These are phyloP conservation scores for Serendipita sp. DNA, from an alignment of 768 basidiomycete species.

Conservation along the genomic window DNA sequence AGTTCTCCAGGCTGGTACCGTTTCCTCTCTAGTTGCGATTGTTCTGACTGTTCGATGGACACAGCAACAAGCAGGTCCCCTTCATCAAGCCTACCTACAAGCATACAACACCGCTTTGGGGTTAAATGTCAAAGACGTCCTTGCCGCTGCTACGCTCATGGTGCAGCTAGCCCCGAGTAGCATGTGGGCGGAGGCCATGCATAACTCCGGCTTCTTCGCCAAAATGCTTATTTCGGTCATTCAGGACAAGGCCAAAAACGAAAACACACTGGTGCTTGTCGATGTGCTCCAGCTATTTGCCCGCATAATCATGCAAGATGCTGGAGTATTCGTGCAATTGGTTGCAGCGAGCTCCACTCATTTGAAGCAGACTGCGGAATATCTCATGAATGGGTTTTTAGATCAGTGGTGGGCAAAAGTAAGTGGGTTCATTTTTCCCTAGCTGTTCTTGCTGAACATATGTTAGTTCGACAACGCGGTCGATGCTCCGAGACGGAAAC, in stretches of 20 bases:
- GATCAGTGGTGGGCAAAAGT: slow-evolving; percentile 78
- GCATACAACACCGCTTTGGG: slow-evolving; percentile 35
- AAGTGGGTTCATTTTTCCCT: slow-evolving; percentile 15
- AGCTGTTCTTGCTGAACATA: slow-evolving; percentile 7
- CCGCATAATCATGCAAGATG: slow-evolving; percentile 52
- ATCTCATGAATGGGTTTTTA: slow-evolving; percentile 49
- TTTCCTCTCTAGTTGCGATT: not conserved
- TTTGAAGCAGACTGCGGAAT: slow-evolving; percentile 29
- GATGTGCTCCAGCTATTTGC: slow-evolving; percentile 63
- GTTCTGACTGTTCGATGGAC: not conserved
- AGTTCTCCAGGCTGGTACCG: slow-evolving; percentile 43
- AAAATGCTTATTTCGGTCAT: slow-evolving; percentile 41
- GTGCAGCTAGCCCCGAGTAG: slow-evolving; percentile 46
- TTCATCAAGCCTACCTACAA: slow-evolving; percentile 42
- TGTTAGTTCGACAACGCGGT: slow-evolving; percentile 80
- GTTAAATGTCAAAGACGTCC: slow-evolving; percentile 47
- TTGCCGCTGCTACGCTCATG: slow-evolving; percentile 43
- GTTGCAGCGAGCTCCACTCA: slow-evolving; percentile 44
- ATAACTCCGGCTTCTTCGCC: slow-evolving; percentile 57
- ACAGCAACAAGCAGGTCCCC: slow-evolving; percentile 37
- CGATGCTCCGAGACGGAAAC: slow-evolving; percentile 69
- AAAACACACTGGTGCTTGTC: slow-evolving; percentile 26
- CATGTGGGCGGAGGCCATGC: slow-evolving; percentile 60
- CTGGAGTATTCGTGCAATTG: slow-evolving; percentile 52
- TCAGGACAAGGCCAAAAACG: slow-evolving; percentile 43